These are phyloP conservation scores for Pseudogymnoascus sp. DNA, from an alignment of 2,329 filamentous ascomycete species.

Conservation along the genomic window DNA sequence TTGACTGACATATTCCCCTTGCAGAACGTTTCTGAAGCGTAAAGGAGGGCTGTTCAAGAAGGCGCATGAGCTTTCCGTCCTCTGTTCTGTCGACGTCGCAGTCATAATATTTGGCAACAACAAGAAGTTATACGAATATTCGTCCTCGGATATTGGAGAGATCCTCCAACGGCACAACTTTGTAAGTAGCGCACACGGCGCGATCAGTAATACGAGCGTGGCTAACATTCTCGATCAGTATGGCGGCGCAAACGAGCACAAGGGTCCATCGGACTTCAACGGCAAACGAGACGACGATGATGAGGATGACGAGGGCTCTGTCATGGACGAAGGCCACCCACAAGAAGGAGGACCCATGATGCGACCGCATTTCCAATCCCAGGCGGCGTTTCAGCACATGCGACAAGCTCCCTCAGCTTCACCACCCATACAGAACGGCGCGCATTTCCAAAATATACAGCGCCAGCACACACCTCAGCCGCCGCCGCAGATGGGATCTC, in stretches of 20 bases:
- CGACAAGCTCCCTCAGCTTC: slow-evolving; percentile 78
- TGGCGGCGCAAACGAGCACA: slow-evolving; percentile 89
- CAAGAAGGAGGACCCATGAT: slow-evolving; percentile 53
- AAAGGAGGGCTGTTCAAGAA: slow-evolving; percentile 99
- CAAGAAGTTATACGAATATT: slow-evolving; percentile 98
- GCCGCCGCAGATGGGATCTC: slow-evolving; percentile 55
- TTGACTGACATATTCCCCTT: slow-evolving; percentile 16
- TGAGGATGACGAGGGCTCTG: slow-evolving; percentile 67
- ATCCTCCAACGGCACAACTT: slow-evolving; percentile 85
- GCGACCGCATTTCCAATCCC: slow-evolving; percentile 62
- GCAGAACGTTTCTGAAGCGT: slow-evolving; percentile 92
- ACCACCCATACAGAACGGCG: slow-evolving; percentile 65
- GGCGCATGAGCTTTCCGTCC: slow-evolving; percentile 93
- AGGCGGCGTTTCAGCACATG: slow-evolving; percentile 69
- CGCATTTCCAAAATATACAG: slow-evolving; percentile 35
- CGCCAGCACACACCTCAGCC: slow-evolving; percentile 72
- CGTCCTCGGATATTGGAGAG: slow-evolving; percentile 86
- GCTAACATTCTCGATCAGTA: slow-evolving; percentile 51
- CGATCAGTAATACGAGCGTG: slow-evolving; percentile 10
- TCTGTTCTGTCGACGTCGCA: slow-evolving; percentile 96
- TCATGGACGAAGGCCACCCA: slow-evolving; percentile 63
- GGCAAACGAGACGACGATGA: slow-evolving; percentile 70
- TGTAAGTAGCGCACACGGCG: slow-evolving; percentile 48
- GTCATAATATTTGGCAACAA: slow-evolving; percentile 99
- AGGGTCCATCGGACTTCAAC: slow-evolving; percentile 86